Base-by-base conservation (phyloP, 2,329 filamentous ascomycete genomes). In the Penicillium sumatraense region DNA sequence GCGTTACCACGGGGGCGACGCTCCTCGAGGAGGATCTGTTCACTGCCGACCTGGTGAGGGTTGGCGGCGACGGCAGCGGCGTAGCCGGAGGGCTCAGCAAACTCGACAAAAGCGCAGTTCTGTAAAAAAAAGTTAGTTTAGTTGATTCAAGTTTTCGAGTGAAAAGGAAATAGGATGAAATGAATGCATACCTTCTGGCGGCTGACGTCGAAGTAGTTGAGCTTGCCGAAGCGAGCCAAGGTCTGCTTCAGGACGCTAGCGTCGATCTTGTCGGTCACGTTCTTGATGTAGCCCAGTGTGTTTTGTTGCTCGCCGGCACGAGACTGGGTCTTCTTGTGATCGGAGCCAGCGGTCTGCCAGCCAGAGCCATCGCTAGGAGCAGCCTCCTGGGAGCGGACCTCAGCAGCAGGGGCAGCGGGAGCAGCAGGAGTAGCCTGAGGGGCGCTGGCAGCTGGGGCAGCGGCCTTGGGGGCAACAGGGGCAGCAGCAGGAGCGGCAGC, bases 101-200 rank as follows among this genome's bases (percentile, higher is more conserved):
- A 99, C 75, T 99, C 95, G 57, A 97, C 91, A 71, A 98, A 98
- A 23, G 95, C 95, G 70, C 92, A 97, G 83, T 95, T 97, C 93
- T 96, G 71, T 24, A 50, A 21, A 29, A 7, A 21, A 21, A 27
- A 18, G n/a, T 49, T 38, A 61, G 46, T 59, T n/a, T n/a, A n/a
- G n/a, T n/a, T n/a, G 20, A 24, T 5, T 35, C 5, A 35, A 24
- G 11, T 29, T 9, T 13, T 4, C 3, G n/a, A 18, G 9, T n/a
- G 8, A 20, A 24, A 18, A 38, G 9, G n/a, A 24, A 13, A 11
- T 41, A 5, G 14, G 27, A 16, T 29, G n/a, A 31, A 33, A n/a
- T n/a, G n/a, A 10, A 24, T 20, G 21, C 78, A 68, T 81, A 96
- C 93, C 89, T 96, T 97, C 68, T 76, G 77, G 61, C 85, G 83